Evolutionary conservation across 2,329 filamentous ascomycete genomes (phyloP).

Genomic region (Ophiobolus disseminans): DNA sequence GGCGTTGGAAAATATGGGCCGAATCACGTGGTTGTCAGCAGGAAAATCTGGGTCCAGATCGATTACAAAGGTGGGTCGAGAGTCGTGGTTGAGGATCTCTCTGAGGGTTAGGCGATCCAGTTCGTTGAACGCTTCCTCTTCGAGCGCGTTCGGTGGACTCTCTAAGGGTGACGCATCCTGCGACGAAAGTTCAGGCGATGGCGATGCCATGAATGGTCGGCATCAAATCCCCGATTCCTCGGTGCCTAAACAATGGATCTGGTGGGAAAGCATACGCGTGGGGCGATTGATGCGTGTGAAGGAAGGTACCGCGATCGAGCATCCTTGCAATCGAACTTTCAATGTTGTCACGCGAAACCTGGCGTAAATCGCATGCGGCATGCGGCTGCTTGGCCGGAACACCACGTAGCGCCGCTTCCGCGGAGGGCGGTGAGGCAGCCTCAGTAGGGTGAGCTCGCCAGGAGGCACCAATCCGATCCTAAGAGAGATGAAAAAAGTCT

Average conservation of each 20-base stretch:
- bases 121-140: conserved; percentile 25
- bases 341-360: background rate
- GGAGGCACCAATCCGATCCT: too few species aligned
- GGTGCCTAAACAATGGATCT: background rate
- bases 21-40: conserved; percentile 22
- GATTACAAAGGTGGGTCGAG: conserved; percentile 41
- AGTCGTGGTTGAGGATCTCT: conserved; percentile 42
- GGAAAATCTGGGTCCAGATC: conserved; percentile 40
- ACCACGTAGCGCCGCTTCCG: background rate
- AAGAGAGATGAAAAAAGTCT: too few species aligned
- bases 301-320: background rate
- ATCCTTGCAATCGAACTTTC: too few species aligned
- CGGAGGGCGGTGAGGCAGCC: background rate
- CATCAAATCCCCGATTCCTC: background rate
- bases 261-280: background rate
- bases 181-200: conserved; percentile 4
- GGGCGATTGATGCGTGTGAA: background rate
- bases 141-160: conserved; percentile 7
- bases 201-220: conserved; percentile 10
- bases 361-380: background rate
- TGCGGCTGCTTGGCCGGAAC: background rate
- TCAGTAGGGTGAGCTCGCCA: background rate
- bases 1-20: conserved; percentile 41
- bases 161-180: conserved; percentile 3
- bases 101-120: conserved; percentile 33